These are phyloP conservation scores for Saussurea involucrata DNA, from an alignment of 129 eudicot species.

Conservation along the genomic window DNA sequence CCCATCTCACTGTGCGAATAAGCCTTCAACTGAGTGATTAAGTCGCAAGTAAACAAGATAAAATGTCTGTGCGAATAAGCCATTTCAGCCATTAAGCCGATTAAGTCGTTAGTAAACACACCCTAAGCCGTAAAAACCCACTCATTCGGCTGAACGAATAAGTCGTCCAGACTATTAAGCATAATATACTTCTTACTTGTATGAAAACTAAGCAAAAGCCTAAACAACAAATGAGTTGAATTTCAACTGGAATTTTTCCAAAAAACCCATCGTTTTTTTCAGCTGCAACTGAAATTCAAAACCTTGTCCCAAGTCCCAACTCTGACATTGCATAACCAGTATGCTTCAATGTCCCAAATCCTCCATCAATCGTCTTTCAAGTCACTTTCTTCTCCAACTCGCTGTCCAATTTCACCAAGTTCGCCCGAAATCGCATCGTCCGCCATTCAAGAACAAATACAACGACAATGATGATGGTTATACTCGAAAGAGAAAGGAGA, in stretches of 20 bases:
- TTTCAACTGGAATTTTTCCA: not conserved
- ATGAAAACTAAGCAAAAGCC: too few relatives aligned
- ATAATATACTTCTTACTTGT: too few relatives aligned
- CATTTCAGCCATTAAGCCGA: too few relatives aligned
- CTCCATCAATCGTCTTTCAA: slow-evolving; percentile 12
- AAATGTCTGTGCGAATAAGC: too few relatives aligned
- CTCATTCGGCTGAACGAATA: too few relatives aligned
- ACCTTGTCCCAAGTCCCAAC: slow-evolving; percentile 5
- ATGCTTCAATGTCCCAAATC: slow-evolving; percentile 46
- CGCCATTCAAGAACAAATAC: slow-evolving; percentile 19
- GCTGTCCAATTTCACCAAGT: slow-evolving; percentile 23
- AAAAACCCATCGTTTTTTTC: not conserved
- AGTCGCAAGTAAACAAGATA: too few relatives aligned
- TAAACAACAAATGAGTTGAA: too few relatives aligned
- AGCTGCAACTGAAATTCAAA: slow-evolving; percentile 10
- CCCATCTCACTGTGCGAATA: too few relatives aligned
- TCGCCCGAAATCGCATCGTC: slow-evolving; percentile 36
- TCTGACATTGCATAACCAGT: not conserved
- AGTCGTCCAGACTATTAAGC: too few relatives aligned
- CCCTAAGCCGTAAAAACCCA: too few relatives aligned
- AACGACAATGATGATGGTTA: slow-evolving; percentile 14
- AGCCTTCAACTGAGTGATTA: too few relatives aligned
- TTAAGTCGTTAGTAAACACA: too few relatives aligned
- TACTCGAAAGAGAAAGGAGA: slow-evolving; percentile 29
- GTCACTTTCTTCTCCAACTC: slow-evolving; percentile 6